These are phyloP conservation scores for Fusarium heterosporum DNA, from an alignment of 2,329 filamentous ascomycete genomes.

Conservation along the genomic window DNA sequence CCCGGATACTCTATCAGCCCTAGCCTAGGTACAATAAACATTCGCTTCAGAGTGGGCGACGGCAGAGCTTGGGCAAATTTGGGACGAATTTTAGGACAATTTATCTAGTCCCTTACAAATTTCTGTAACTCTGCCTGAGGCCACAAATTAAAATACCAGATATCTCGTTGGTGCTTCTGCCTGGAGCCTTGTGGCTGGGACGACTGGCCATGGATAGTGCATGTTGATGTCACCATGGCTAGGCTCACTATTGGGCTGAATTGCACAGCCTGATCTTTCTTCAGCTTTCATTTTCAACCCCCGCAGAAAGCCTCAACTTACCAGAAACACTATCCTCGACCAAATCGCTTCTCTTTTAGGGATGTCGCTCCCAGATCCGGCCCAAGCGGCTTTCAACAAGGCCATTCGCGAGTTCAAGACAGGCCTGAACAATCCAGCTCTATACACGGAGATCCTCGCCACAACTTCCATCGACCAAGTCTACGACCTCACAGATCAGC, in stretches of 20 bases:
- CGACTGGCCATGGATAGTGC: background rate
- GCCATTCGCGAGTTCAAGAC: slow-evolving; percentile 28
- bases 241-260: background rate
- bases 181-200: too few species aligned
- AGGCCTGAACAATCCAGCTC: slow-evolving; percentile 20
- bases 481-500: slow-evolving; percentile 49
- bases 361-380: background rate
- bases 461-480: slow-evolving; percentile 49
- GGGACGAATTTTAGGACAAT: too few species aligned
- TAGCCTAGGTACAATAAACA: too few species aligned
- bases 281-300: background rate
- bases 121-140: too few species aligned
- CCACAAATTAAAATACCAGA: too few species aligned
- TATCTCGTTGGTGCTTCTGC: too few species aligned
- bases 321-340: background rate
- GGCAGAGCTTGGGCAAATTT: too few species aligned
- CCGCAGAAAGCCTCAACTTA: background rate
- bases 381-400: slow-evolving; percentile 3
- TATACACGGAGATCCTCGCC: slow-evolving; percentile 36
- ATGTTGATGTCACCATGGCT: background rate
- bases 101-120: too few species aligned
- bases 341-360: background rate
- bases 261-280: background rate
- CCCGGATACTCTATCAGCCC: too few species aligned
- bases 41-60: too few species aligned